phyloP scores from a whole-genome alignment of 805 yeast species.

The Lipomyces sp. region DNA sequence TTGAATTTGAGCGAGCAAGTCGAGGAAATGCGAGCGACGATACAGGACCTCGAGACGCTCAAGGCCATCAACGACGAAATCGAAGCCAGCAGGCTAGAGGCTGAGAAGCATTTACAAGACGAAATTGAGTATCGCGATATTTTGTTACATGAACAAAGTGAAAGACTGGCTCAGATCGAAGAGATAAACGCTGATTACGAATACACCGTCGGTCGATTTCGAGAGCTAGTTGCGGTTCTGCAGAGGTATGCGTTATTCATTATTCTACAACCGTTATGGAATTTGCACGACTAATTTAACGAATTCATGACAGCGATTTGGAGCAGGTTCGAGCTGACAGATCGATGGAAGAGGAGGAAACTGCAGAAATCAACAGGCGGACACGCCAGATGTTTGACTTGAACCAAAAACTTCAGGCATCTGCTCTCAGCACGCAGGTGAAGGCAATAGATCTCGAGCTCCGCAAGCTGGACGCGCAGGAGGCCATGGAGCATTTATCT shows the following conservation, averaged over 20 bases:
- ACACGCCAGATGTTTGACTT: conserved; percentile 29
- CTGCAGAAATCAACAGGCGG: conserved; percentile 20
- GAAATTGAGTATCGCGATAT: conserved; percentile 38
- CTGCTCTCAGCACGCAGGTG: conserved; percentile 19
- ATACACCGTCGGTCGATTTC: conserved; percentile 26
- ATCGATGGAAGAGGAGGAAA: conserved; percentile 15
- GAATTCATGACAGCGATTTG: conserved; percentile 25
- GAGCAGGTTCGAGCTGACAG: conserved; percentile 24
- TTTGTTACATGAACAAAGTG: conserved; percentile 22
- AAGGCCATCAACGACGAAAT: conserved; percentile 52
- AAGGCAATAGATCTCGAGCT: conserved; percentile 33
- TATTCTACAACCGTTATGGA: neutral
- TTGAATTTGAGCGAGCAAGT: conserved; percentile 40
- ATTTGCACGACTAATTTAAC: neutral
- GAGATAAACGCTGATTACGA: conserved; percentile 23
- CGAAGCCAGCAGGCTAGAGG: conserved; percentile 45
- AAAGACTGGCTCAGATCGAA: conserved; percentile 15
- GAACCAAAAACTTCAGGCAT: conserved; percentile 28
- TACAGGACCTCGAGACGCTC: conserved; percentile 52
- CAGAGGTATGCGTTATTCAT: conserved; percentile 30
- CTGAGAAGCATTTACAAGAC: conserved; percentile 44
- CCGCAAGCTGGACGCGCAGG: conserved; percentile 30
- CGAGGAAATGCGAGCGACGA: conserved; percentile 40
- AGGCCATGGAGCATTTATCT: conserved; percentile 32
- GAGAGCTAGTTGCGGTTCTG: conserved; percentile 34